Evolutionary conservation across 768 basidiomycete genomes (phyloP).

Genomic region (Sutorius australiensis): DNA sequence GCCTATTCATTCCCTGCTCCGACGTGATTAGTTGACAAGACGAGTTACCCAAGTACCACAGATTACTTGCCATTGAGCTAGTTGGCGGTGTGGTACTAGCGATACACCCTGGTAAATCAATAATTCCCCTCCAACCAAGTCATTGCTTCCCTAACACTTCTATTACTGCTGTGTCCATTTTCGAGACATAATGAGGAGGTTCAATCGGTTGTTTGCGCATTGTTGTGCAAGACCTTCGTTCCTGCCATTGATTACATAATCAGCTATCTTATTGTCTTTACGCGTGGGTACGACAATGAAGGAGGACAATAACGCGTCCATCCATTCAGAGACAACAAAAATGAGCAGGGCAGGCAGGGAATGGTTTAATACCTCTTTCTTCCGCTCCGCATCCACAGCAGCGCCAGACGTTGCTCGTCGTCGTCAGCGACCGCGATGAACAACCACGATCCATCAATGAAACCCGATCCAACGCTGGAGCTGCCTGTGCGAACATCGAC

Average conservation of each 20-base stretch:
- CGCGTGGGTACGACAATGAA: constrained; percentile 16
- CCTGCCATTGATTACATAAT: constrained; percentile 13
- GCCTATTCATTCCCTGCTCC: neutral
- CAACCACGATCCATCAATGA: constrained; percentile 24
- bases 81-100: neutral
- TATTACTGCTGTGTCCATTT: neutral
- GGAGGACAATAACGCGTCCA: constrained; percentile 18
- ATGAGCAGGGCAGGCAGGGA: neutral
- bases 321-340: constrained; percentile 25
- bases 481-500: constrained; percentile 20
- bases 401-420: constrained; percentile 18
- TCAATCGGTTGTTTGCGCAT: constrained; percentile 10
- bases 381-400: constrained; percentile 7
- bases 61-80: neutral
- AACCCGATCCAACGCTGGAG: constrained; percentile 12
- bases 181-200: neutral
- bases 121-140: neutral
- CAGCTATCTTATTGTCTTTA: constrained; percentile 22
- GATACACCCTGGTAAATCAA: neutral
- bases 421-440: constrained; percentile 31
- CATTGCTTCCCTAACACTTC: neutral
- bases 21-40: neutral
- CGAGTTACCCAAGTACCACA: neutral
- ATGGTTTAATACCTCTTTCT: constrained; percentile 7
- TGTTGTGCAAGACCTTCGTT: constrained; percentile 23